These are phyloP conservation scores for Colletotrichum zoysiae DNA, from an alignment of 2,329 filamentous ascomycete species.

Conservation along the genomic window DNA sequence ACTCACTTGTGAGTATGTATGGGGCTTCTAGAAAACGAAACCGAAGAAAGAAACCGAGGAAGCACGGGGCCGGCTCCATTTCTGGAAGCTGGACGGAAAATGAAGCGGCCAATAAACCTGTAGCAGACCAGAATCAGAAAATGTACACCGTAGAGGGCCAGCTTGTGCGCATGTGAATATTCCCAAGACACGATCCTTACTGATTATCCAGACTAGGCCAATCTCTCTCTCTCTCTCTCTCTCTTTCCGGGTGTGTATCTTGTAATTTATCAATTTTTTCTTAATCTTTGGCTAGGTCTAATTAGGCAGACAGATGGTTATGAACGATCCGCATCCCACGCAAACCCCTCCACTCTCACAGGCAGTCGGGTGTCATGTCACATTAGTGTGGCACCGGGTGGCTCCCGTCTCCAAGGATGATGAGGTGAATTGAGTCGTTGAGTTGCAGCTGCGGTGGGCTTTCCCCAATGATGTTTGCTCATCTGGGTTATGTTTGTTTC, in stretches of 20 bases:
- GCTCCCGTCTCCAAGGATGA: constrained; percentile 5
- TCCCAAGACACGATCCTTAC: not conserved
- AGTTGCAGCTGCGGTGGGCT: constrained; percentile 23
- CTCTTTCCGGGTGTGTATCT: not conserved
- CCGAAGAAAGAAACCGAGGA: constrained; percentile 10
- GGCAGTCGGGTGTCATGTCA: not conserved
- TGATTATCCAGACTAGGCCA: constrained; percentile 1
- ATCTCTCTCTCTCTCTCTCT: not conserved
- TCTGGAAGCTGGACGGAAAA: not conserved
- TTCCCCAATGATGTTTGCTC: not conserved
- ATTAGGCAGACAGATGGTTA: constrained; percentile 9
- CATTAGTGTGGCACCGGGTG: constrained; percentile 6
- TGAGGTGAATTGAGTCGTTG: constrained; percentile 5
- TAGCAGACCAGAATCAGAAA: constrained; percentile 20
- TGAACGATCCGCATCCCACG: constrained; percentile 20
- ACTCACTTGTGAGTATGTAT: not conserved
- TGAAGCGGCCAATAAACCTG: not conserved
- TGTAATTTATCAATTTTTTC: not conserved
- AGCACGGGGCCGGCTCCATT: not conserved
- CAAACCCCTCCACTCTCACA: constrained; percentile 13
- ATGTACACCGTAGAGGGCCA: not conserved
- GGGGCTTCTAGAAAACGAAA: not conserved
- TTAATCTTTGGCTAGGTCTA: constrained; percentile 16
- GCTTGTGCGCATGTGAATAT: constrained; percentile 23
- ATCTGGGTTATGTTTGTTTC: not conserved